These are phyloP conservation scores for Candida sithepensis DNA, from an alignment of 805 yeast species.

Conservation along the genomic window DNA sequence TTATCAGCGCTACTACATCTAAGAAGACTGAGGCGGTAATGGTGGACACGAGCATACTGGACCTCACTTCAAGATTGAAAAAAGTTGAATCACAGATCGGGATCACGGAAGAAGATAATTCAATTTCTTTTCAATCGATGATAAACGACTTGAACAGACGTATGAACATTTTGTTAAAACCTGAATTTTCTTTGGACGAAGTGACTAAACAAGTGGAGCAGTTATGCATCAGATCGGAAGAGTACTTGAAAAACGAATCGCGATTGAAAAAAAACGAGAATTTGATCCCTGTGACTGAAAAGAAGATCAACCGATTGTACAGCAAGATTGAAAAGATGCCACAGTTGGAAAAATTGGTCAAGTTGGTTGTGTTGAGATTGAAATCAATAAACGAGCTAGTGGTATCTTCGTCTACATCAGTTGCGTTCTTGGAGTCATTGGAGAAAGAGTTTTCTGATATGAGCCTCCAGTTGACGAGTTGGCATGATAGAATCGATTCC, in stretches of 20 bases:
- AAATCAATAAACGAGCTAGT: conserved; percentile 16
- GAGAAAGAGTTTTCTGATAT: conserved; percentile 15
- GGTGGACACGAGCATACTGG: background rate
- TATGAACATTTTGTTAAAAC: conserved; percentile 17
- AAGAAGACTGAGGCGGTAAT: background rate
- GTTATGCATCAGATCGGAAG: conserved; percentile 9
- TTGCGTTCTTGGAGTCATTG: conserved; percentile 12
- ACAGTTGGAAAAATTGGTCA: conserved; percentile 14
- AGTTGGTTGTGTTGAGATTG: conserved; percentile 16
- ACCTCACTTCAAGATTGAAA: conserved; percentile 13
- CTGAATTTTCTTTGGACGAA: conserved; percentile 11
- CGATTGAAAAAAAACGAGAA: conserved; percentile 6
- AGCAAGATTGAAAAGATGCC: conserved; percentile 18
- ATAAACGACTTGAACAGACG: conserved; percentile 26
- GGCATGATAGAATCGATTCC: conserved; percentile 21
- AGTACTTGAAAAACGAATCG: conserved; percentile 7
- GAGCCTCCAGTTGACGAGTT: conserved; percentile 14
- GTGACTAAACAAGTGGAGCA: conserved; percentile 13
- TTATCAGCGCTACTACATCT: no score
- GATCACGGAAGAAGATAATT: conserved; percentile 1
- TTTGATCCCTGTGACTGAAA: conserved; percentile 14
- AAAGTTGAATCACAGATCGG: conserved; percentile 14
- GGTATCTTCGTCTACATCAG: conserved; percentile 5
- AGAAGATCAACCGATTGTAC: conserved; percentile 19
- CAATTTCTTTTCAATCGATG: conserved; percentile 18